Evolutionary conservation across 805 yeast genomes (phyloP).

Genomic region (Saccharomycopsis microspora): DNA sequence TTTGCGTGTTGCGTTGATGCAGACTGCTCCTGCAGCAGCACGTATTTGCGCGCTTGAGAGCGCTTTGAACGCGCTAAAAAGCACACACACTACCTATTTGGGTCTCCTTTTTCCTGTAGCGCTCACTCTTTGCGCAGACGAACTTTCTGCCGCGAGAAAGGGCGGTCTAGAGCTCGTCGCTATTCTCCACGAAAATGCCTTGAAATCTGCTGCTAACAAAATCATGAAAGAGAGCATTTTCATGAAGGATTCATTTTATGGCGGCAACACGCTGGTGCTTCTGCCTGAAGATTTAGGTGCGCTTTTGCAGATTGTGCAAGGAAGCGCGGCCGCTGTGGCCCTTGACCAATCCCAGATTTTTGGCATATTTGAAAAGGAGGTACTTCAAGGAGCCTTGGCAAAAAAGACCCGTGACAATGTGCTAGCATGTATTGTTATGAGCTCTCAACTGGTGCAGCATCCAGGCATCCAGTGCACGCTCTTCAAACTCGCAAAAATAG

Average conservation of each 20-base stretch:
- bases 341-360: slow-evolving; percentile 40
- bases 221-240: slow-evolving; percentile 19
- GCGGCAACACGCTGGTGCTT: slow-evolving; percentile 40
- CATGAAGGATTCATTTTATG: slow-evolving; percentile 49
- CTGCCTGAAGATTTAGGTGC: slow-evolving; percentile 52
- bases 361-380: slow-evolving; percentile 21
- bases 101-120: slow-evolving; percentile 51
- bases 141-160: slow-evolving; percentile 40
- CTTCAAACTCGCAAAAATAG: slow-evolving; percentile 30
- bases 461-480: slow-evolving; percentile 47
- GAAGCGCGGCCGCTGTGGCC: slow-evolving; percentile 30
- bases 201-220: slow-evolving; percentile 24
- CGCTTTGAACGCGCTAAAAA: slow-evolving; percentile 20
- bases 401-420: slow-evolving; percentile 49
- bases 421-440: slow-evolving; percentile 58
- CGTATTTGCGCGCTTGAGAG: slow-evolving; percentile 37
- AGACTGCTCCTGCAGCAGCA: slow-evolving; percentile 45
- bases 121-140: slow-evolving; percentile 41
- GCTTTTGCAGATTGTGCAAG: slow-evolving; percentile 30
- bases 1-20: slow-evolving; percentile 43
- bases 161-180: slow-evolving; percentile 42
- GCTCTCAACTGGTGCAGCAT: slow-evolving; percentile 40
- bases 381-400: slow-evolving; percentile 23
- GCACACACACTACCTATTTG: slow-evolving; percentile 16
- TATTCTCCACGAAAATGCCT: slow-evolving; percentile 24